Evolutionary conservation across 2,329 filamentous ascomycete genomes (phyloP).

Genomic region (Claviceps africana): DNA sequence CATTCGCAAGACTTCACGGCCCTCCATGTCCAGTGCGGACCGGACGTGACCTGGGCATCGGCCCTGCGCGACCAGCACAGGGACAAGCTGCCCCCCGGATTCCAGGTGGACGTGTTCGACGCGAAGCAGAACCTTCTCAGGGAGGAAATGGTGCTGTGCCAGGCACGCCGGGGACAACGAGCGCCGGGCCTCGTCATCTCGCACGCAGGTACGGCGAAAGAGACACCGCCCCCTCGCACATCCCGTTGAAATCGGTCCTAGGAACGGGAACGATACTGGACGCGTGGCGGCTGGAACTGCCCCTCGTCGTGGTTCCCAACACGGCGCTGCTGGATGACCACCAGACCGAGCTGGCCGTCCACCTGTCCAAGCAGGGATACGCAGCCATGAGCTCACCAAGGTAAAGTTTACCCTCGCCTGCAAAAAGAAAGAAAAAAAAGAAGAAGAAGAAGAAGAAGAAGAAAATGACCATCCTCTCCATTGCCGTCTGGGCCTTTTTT

Average conservation of each 20-base stretch:
- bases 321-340: slow-evolving; percentile 73
- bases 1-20: slow-evolving; percentile 48
- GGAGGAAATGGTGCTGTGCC: slow-evolving; percentile 41
- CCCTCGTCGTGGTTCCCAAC: slow-evolving; percentile 86
- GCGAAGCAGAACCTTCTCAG: slow-evolving; percentile 19
- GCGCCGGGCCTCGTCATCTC: slow-evolving; percentile 64
- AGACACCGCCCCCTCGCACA: no score
- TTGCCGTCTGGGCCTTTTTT: no score
- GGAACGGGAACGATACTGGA: slow-evolving; percentile 84
- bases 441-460: no score
- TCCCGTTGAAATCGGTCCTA: slow-evolving; percentile 26
- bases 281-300: slow-evolving; percentile 57
- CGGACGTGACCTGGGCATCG: slow-evolving; percentile 34
- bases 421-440: no score
- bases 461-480: no score
- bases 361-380: slow-evolving; percentile 62
- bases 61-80: slow-evolving; percentile 9
- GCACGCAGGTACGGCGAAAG: slow-evolving; percentile 55
- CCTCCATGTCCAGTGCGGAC: slow-evolving; percentile 69
- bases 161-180: slow-evolving; percentile 29
- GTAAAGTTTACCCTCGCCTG: slow-evolving; percentile 26
- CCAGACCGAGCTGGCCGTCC: slow-evolving; percentile 71
- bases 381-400: slow-evolving; percentile 55
- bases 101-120: slow-evolving; percentile 20
- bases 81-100: slow-evolving; percentile 12